Evolutionary conservation across 768 basidiomycete genomes (phyloP), one percentile per base, ranked within the genome.

Genomic region (Collybia sordida): DNA sequence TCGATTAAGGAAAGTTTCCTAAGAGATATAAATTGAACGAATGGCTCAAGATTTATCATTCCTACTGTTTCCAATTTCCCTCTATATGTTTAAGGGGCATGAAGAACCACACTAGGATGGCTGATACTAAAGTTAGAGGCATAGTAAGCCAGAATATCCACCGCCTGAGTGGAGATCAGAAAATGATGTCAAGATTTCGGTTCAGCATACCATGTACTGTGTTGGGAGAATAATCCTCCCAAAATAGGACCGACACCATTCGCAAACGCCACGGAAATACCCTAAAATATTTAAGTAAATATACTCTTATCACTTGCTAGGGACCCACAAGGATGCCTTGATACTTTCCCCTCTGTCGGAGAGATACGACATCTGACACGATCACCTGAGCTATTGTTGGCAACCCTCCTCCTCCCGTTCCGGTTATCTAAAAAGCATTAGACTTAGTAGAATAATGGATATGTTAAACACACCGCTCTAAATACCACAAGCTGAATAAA

Each of bases 141-240:
- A 82, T 63, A 23, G 73, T 79, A 43, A 81, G 65, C 71, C 79
- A 80, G 61, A 80, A 81, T 56, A 79, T 80, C 79, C 80, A 81
- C 61, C 75, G 49, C 59, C 42, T 35, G n/a, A 22, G 27, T 3
- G 1, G 21, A 24, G 22, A 15, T 23, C 14, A 19, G n/a, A 17
- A 19, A 11, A 2, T 19, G 45, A 15, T 18, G 11, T 35, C 6
- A 23, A 46, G 37, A 12, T 9, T 31, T 14, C 27, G 15, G 8
- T 12, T 31, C 3, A 3, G 31, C 31, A 7, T 72, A 64, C 79
- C 79, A 81, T 23, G 70, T 70, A 0, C 64, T 69, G 38, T 70
- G 74, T 55, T 81, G 65, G 2, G 76, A 69, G 27, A 82, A 64
- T 1, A 69, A 62, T 44, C 82, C 81, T 0, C 81, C 81, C 3